phyloP scores from a whole-genome alignment of 2,329 filamentous ascomycete genomes.

The Cytospora leucostoma region DNA sequence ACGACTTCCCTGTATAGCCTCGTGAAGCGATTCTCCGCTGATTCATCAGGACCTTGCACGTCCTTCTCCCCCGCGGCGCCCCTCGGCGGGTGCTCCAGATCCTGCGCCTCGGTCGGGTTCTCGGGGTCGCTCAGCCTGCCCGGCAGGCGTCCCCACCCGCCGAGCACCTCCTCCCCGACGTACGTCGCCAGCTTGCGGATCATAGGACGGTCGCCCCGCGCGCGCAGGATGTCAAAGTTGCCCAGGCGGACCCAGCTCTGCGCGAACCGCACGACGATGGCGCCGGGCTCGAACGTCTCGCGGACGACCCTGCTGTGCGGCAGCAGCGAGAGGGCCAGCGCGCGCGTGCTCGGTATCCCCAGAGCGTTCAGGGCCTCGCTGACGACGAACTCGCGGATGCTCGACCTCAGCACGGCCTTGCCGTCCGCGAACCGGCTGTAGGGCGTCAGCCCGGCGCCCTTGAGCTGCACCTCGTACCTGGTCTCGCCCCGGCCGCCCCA shows the following conservation, averaged over 20 bases:
- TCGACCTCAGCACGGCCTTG: constrained; percentile 87
- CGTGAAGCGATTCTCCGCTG: constrained; percentile 82
- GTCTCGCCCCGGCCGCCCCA: constrained; percentile 26
- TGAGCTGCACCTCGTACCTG: constrained; percentile 89
- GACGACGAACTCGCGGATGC: constrained; percentile 91
- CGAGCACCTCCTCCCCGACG: constrained; percentile 82
- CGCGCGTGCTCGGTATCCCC: constrained; percentile 81
- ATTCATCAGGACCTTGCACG: constrained; percentile 66
- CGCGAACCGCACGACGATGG: constrained; percentile 89
- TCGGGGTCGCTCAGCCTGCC: constrained; percentile 56
- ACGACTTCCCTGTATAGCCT: constrained; percentile 86
- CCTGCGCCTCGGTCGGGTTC: constrained; percentile 47
- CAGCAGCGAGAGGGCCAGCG: constrained; percentile 76
- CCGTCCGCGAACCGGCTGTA: constrained; percentile 97
- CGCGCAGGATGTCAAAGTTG: constrained; percentile 91
- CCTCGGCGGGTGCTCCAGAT: constrained; percentile 44
- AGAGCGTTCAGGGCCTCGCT: constrained; percentile 87
- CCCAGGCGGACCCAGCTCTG: constrained; percentile 90
- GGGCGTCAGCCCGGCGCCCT: constrained; percentile 89
- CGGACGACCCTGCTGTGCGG: constrained; percentile 73
- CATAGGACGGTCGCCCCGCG: constrained; percentile 74
- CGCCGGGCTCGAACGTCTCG: constrained; percentile 83
- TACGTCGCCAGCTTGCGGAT: constrained; percentile 78
- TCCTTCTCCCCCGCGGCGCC: constrained; percentile 55
- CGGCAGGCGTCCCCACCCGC: constrained; percentile 84